A percentile compares a stretch with the other conserved stretches of the same genome.
Evolutionary conservation across 2,329 filamentous ascomycete species (phyloP).

Genomic region (Didymella sp.): DNA sequence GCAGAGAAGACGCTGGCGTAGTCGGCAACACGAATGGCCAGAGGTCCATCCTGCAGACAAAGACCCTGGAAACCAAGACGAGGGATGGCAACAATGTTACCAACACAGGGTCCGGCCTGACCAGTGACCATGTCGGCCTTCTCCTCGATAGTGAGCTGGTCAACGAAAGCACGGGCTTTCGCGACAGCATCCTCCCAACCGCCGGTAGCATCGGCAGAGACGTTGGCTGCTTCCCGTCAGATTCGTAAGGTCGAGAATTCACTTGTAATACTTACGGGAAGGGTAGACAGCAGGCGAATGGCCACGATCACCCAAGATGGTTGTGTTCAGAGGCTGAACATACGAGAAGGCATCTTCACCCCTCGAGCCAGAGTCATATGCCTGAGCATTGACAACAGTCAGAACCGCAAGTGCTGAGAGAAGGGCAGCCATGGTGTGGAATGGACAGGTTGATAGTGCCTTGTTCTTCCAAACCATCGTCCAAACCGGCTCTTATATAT

Average conservation of each 20-base stretch:
- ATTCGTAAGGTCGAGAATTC: background rate
- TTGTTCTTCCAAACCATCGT: slow-evolving; percentile 11
- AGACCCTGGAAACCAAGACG: slow-evolving; percentile 51
- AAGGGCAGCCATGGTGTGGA: slow-evolving; percentile 37
- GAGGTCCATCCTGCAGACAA: slow-evolving; percentile 51
- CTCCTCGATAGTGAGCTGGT: slow-evolving; percentile 42
- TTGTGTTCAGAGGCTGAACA: slow-evolving; percentile 41
- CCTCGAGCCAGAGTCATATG: slow-evolving; percentile 26
- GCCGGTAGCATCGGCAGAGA: slow-evolving; percentile 36
- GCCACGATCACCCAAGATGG: slow-evolving; percentile 39
- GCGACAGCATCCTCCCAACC: slow-evolving; percentile 45
- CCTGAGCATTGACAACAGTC: slow-evolving; percentile 34
- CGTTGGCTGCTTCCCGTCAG: slow-evolving; percentile 51
- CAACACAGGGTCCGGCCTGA: slow-evolving; percentile 62
- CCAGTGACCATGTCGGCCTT: slow-evolving; percentile 48
- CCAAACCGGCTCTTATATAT: slow-evolving; percentile 32
- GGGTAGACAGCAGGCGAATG: slow-evolving; percentile 40
- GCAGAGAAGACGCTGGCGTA: slow-evolving; percentile 51
- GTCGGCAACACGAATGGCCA: slow-evolving; percentile 46
- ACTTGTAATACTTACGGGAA: slow-evolving; percentile 31
- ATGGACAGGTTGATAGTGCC: slow-evolving; percentile 24
- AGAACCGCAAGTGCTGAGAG: slow-evolving; percentile 35
- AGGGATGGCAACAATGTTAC: slow-evolving; percentile 53
- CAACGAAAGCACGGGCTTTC: slow-evolving; percentile 43
- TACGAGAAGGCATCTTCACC: slow-evolving; percentile 36